These are phyloP conservation scores for Fraxinus sp. DNA, from an alignment of 305 asterid genomes.

Conservation along the genomic window DNA sequence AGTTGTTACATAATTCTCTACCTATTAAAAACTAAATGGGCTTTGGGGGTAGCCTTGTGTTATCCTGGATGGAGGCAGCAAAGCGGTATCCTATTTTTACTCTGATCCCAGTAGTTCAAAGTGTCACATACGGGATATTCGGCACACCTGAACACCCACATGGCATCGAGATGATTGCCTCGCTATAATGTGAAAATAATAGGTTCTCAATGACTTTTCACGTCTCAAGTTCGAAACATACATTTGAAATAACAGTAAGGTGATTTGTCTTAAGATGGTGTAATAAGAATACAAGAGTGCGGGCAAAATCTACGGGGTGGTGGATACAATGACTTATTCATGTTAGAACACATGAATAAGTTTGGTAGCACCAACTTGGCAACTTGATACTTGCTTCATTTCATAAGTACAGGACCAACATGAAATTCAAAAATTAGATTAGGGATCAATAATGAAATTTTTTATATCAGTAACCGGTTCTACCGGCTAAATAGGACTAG, in stretches of 20 bases:
- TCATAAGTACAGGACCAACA: not conserved
- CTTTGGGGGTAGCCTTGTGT: too few relatives aligned
- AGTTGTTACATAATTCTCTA: too few relatives aligned
- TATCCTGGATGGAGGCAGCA: too few relatives aligned
- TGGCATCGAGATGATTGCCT: too few relatives aligned
- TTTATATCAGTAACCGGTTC: slow-evolving; percentile 17
- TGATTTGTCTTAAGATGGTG: not conserved
- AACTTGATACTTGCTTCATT: not conserved
- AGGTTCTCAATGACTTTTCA: too few relatives aligned
- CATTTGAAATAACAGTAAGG: not conserved
- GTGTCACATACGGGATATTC: too few relatives aligned
- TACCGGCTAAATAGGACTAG: slow-evolving; percentile 29
- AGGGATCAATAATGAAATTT: not conserved
- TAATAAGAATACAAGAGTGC: not conserved
- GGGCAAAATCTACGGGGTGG: not conserved
- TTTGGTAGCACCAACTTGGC: not conserved
- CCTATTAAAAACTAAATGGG: too few relatives aligned
- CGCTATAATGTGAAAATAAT: too few relatives aligned
- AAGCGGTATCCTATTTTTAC: too few relatives aligned
- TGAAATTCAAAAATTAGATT: not conserved
- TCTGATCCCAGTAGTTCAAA: too few relatives aligned
- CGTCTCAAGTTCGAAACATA: not conserved
- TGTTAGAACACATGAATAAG: not conserved
- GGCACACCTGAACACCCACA: too few relatives aligned
- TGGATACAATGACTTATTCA: not conserved